Conservation (phyloP, 352 stramenopile genomes). For the Globisporangium nodosum region DNA sequence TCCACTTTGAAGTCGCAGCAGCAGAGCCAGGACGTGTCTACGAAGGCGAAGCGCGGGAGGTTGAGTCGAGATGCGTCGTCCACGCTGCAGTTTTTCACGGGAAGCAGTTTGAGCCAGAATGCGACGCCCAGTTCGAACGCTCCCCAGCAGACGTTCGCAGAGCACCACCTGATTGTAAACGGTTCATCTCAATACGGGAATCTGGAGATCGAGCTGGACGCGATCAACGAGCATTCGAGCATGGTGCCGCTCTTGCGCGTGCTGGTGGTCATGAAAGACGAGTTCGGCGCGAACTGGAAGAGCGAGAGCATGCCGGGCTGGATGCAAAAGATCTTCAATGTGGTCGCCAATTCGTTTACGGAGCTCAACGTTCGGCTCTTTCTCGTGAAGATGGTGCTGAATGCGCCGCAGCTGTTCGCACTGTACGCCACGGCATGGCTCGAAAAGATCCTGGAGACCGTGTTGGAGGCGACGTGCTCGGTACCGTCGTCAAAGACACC, state of each 20-base stretch:
- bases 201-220: conserved; percentile 70
- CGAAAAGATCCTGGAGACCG: conserved; percentile 37
- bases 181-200: conserved; percentile 19
- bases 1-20: conserved; percentile 30
- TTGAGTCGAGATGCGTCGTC: conserved; percentile 18
- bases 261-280: conserved; percentile 69
- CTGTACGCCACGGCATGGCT: conserved; percentile 48
- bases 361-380: conserved; percentile 65
- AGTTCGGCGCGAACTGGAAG: conserved; percentile 57
- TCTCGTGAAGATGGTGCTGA: conserved; percentile 65
- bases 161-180: conserved; percentile 18
- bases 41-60: conserved; percentile 5
- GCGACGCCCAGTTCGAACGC: conserved; percentile 6
- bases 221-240: conserved; percentile 66
- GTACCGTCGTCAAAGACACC: conserved; percentile 11
- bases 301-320: conserved; percentile 54
- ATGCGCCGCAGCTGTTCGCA: conserved; percentile 52
- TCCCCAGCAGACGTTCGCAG: conserved; percentile 7
- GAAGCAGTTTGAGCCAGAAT: conserved; percentile 67
- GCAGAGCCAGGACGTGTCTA: conserved; percentile 13
- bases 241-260: conserved; percentile 69
- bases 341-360: conserved; percentile 31
- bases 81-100: conserved; percentile 62
- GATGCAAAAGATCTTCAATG: conserved; percentile 73
- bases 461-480: conserved; percentile 40